phyloP scores from a whole-genome alignment of 306 rosid genomes.

The Quercus glauca region DNA sequence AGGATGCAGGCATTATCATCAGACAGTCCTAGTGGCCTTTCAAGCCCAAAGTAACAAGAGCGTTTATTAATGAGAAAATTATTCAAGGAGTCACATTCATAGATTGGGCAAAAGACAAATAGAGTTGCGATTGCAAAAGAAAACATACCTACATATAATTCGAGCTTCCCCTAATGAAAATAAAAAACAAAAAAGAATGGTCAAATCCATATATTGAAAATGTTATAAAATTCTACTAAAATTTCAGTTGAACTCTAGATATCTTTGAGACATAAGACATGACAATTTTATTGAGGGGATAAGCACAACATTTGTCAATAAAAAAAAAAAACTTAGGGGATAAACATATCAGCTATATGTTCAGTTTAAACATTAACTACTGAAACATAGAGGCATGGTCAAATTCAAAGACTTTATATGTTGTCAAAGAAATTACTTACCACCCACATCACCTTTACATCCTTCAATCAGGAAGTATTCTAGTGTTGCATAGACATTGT shows the following conservation, averaged over 20 bases:
- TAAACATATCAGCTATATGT: neutral
- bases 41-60: constrained; percentile 9
- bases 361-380: neutral
- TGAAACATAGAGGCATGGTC: neutral
- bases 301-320: neutral
- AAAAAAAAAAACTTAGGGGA: neutral
- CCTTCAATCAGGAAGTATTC: constrained; percentile 68
- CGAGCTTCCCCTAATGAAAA: constrained; percentile 48
- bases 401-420: neutral
- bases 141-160: constrained; percentile 55
- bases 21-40: constrained; percentile 46
- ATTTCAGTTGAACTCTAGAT: neutral
- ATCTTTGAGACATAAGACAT: neutral
- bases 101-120: neutral
- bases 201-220: constrained; percentile 5
- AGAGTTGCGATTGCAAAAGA: neutral
- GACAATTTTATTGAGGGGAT: neutral
- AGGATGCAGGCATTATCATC: constrained; percentile 42
- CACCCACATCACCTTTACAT: constrained; percentile 58
- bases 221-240: neutral
- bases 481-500: constrained; percentile 49
- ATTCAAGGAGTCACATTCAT: neutral
- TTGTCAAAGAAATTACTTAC: constrained; percentile 31
- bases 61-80: neutral
- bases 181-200: neutral